Evolutionary conservation across 441 rosid species (phyloP), one percentile per base, ranked within the genome.

Genomic region (Arabidopsis hybrid): DNA sequence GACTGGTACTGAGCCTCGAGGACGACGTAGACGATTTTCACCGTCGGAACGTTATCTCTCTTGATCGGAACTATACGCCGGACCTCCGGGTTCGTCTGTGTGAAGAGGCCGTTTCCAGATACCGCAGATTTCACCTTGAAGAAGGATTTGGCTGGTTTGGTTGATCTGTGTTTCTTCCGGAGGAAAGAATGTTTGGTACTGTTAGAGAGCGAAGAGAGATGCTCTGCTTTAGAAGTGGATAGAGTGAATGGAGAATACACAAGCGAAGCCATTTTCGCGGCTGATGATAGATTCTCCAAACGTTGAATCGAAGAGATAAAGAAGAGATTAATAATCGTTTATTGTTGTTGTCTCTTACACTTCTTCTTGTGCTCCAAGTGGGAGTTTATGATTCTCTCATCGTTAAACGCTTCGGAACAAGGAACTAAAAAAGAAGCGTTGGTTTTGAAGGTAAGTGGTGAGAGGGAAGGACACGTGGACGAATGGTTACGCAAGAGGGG

Each of bases 1-100:
- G 95, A 86, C 31, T 95, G 98, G 79, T 95, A 95, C 85, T 95
- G 99, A 6, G 98, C 99, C 83, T 95, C 99, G 51, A 95, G 95
- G 60, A 95, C 98, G 0, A 93, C 98, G 72, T 95, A 95, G 42
- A 93, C 98, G 65, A 91, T 74, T 70, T 91, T 95, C 43, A 95
- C 99, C 1, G 84, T 80, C 2, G 98, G 98, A 65, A 86, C 84
- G 75, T 89, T 88, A 10, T 82, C 83, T 67, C 81, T 84, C 3
- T 85, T 86, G 53, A 85, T 89, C 6, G 98, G 97, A 21, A 95
- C 92, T 2, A 93, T 79, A 71, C 98, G 83, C 21, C 98, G 97
- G 65, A 92, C 96, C 71, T 95, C 99, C 8, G 81, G 89, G 9
- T 92, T 80, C 0, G 98, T 95, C 68, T 93, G 99, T 8, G 99